Conservation (phyloP, 306 rosid genomes). For the Biancaea sappan region DNA sequence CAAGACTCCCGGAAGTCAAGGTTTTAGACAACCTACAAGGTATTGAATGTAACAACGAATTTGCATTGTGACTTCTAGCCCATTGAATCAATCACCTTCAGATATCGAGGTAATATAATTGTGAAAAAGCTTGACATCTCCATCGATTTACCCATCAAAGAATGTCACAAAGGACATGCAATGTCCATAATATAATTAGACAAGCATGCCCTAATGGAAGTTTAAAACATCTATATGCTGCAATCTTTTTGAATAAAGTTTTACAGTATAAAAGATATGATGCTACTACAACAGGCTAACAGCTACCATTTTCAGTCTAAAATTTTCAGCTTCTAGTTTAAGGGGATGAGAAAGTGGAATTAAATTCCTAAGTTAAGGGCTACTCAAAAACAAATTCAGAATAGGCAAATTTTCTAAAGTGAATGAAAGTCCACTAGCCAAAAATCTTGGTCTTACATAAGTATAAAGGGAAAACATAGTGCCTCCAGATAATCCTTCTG, state of each 20-base stretch:
- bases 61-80: neutral
- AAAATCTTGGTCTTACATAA: constrained; percentile 55
- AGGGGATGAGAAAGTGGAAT: neutral
- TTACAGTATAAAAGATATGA: neutral
- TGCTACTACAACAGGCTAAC: neutral
- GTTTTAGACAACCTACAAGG: neutral
- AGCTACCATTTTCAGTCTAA: neutral
- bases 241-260: neutral
- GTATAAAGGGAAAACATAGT: constrained; percentile 80
- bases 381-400: neutral
- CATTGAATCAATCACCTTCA: no score
- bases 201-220: neutral
- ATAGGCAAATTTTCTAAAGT: neutral
- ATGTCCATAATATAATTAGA: neutral
- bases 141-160: no score
- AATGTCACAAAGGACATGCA: neutral
- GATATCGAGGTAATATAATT: no score
- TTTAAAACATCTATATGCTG: neutral
- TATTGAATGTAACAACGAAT: neutral
- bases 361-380: neutral
- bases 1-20: constrained; percentile 5
- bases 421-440: neutral
- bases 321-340: neutral
- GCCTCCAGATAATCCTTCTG: constrained; percentile 57
- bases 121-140: no score